Percentiles rank a stretch among this genome's conserved stretches.
These are phyloP conservation scores for Carex scoparia DNA, from an alignment of 176 grass and related monocot genomes.

Conservation along the genomic window DNA sequence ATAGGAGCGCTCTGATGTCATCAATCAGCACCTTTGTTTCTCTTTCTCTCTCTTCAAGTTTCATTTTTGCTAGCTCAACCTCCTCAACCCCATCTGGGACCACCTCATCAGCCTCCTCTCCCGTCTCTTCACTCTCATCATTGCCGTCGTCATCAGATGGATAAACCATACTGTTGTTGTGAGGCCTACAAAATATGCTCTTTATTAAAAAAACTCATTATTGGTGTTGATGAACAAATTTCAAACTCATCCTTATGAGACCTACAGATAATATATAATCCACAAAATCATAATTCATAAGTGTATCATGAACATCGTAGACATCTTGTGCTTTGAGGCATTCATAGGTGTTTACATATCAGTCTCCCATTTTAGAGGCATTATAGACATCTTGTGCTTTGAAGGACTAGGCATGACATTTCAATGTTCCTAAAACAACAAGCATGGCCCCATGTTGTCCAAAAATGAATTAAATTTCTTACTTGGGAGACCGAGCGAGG, in stretches of 20 bases:
- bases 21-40: conserved; percentile 70
- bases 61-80: conserved; percentile 82
- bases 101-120: conserved; percentile 67
- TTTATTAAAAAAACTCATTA: conserved; percentile 3
- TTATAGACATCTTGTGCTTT: background rate
- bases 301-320: background rate
- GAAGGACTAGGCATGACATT: background rate
- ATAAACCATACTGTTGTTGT: conserved; percentile 54
- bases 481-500: conserved; percentile 82
- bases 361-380: background rate
- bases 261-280: conserved; percentile 11
- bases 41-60: conserved; percentile 73
- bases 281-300: conserved; percentile 32
- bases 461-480: conserved; percentile 34
- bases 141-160: conserved; percentile 60
- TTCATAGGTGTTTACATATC: too few relatives aligned
- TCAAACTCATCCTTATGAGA: background rate
- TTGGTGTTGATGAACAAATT: background rate
- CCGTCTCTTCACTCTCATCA: conserved; percentile 44
- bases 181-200: conserved; percentile 41
- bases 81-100: conserved; percentile 93
- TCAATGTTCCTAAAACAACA: background rate
- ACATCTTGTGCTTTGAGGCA: too few relatives aligned
- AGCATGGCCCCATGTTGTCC: background rate
- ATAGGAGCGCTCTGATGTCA: conserved; percentile 68